phyloP scores from a whole-genome alignment of 352 stramenopile species.

The Plasmopara halstedii region DNA sequence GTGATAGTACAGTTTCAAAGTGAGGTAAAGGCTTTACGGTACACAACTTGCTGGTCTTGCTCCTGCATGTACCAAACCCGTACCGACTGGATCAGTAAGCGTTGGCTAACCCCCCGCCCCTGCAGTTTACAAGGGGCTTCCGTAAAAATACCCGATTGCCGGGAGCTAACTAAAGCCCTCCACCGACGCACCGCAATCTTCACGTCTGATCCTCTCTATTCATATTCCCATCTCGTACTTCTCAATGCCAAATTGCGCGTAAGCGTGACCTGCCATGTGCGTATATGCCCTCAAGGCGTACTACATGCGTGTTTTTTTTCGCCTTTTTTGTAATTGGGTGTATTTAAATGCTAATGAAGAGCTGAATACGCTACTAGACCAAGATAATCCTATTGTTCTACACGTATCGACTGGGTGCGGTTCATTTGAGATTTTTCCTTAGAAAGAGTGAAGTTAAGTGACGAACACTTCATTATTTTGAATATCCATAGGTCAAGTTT shows the following conservation, averaged over 20 bases:
- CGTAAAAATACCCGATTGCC: slow-evolving; percentile 18
- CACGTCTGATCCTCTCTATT: background rate
- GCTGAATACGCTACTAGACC: background rate
- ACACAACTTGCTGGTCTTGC: slow-evolving; percentile 6
- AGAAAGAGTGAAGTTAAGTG: too few species aligned
- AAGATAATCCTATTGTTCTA: slow-evolving; percentile 2
- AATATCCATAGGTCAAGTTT: background rate
- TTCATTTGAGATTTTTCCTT: too few species aligned
- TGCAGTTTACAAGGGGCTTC: slow-evolving; percentile 16
- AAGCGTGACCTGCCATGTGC: slow-evolving; percentile 15
- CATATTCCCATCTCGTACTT: background rate
- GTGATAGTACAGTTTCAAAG: background rate
- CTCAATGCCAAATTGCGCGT: slow-evolving; percentile 17
- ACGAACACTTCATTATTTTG: too few species aligned
- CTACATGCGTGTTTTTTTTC: slow-evolving; percentile 4
- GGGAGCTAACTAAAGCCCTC: background rate
- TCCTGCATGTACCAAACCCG: background rate
- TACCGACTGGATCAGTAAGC: slow-evolving; percentile 9
- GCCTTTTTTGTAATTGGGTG: background rate
- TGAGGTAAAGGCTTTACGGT: background rate
- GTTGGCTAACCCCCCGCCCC: slow-evolving; percentile 7
- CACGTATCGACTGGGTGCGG: slow-evolving; percentile 4
- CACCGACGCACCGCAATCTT: background rate
- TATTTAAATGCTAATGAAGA: slow-evolving; percentile 1
- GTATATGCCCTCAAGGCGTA: background rate